Percentiles rank a stretch among this genome's conserved stretches.
Conservation (phyloP, 2,329 filamentous ascomycete genomes). For the Mycosphaerella arachidis region DNA sequence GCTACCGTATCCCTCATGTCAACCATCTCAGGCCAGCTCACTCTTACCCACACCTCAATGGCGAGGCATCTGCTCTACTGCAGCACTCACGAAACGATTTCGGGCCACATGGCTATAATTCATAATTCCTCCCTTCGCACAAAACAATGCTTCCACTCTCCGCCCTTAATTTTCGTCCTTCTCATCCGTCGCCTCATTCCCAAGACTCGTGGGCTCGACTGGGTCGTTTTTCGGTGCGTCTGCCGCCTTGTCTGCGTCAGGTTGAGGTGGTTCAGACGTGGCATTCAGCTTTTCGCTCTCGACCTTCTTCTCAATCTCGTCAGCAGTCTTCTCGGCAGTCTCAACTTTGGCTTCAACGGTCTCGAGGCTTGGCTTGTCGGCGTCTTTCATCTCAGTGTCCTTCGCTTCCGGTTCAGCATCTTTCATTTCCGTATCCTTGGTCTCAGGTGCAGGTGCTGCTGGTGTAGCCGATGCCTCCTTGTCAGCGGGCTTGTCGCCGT, state of each 20-base stretch:
- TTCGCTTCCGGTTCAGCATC: constrained; percentile 21
- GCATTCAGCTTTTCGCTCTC: constrained; percentile 8
- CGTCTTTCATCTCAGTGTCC: constrained; percentile 17
- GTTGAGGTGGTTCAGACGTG: background rate
- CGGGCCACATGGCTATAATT: background rate
- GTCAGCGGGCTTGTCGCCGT: constrained; percentile 19
- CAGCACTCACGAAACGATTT: background rate
- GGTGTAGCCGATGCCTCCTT: constrained; percentile 8
- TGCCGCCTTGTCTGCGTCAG: background rate
- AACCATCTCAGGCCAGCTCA: background rate
- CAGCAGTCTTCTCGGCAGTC: constrained; percentile 17
- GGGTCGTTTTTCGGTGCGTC: background rate
- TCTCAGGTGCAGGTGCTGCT: constrained; percentile 9
- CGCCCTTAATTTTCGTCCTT: background rate
- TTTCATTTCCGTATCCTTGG: constrained; percentile 24
- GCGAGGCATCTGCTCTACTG: background rate
- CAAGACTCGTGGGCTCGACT: background rate
- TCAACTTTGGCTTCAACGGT: background rate
- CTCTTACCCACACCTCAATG: background rate
- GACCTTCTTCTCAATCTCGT: constrained; percentile 21
- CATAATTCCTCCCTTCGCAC: background rate
- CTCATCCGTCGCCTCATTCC: background rate
- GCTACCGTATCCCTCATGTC: background rate
- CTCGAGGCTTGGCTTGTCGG: constrained; percentile 13
- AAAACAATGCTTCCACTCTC: background rate